Conservation (phyloP, 106 monocot genomes). For the Dendrobium catenatum region DNA sequence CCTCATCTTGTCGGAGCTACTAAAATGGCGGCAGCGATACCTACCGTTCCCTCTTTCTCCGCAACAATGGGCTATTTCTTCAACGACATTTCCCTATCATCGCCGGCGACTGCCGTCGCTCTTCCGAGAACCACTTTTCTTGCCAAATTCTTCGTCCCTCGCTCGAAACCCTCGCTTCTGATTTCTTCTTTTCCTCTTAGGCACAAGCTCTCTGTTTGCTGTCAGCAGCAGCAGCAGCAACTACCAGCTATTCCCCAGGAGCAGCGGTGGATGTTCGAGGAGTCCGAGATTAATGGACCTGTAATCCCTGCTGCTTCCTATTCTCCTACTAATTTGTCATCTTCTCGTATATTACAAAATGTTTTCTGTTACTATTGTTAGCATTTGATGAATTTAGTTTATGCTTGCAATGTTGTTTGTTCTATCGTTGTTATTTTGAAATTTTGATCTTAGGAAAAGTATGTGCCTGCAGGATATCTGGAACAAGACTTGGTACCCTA, state of each 20-base stretch:
- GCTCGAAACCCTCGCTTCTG: background rate
- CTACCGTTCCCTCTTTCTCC: constrained; percentile 7
- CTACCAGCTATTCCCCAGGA: background rate
- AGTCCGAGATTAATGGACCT: constrained; percentile 68
- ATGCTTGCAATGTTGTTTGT: background rate
- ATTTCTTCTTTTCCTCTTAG: background rate
- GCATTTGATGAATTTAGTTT: background rate
- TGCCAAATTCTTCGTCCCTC: background rate
- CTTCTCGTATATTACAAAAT: background rate
- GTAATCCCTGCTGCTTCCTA: constrained; percentile 21
- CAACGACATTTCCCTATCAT: background rate
- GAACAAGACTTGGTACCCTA: constrained; percentile 98
- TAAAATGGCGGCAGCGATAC: background rate
- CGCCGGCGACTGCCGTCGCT: background rate
- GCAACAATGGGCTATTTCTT: background rate
- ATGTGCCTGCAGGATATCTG: constrained; percentile 58
- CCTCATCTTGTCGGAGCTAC: background rate
- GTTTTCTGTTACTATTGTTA: background rate
- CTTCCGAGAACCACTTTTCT: background rate
- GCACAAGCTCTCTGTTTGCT: background rate
- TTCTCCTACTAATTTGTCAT: background rate
- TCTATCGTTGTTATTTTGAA: background rate
- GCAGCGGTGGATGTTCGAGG: constrained; percentile 41
- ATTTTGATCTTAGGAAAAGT: background rate
- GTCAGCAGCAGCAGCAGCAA: constrained; percentile 5